A percentile compares a stretch with the other conserved stretches of the same genome.
phyloP scores from a whole-genome alignment of 1,284 basidiomycete genomes.

The Boletus semigastroideus region DNA sequence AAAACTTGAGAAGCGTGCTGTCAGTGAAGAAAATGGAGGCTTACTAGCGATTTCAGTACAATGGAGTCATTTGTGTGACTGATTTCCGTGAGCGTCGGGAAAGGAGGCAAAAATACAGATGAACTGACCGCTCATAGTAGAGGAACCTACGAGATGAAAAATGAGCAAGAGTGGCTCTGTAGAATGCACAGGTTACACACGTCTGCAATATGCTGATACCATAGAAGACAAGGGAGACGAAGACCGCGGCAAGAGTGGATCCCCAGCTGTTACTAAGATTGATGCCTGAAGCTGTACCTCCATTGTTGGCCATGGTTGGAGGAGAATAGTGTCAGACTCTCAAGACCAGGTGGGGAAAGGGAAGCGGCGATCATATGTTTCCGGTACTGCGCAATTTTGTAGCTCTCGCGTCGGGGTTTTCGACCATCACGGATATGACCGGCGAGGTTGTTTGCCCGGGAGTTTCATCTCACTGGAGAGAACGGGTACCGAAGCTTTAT shows the following conservation, averaged over 20 bases:
- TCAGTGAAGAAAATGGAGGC: background rate
- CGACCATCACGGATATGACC: constrained; percentile 13
- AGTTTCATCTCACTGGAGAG: background rate
- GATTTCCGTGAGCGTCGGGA: constrained; percentile 5
- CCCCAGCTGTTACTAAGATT: constrained; percentile 23
- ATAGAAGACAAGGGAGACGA: constrained; percentile 24
- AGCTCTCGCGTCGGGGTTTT: background rate
- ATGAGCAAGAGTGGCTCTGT: background rate
- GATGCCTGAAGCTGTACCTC: background rate
- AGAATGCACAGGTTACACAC: constrained; percentile 11
- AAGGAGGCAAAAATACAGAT: background rate
- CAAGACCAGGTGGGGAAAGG: background rate
- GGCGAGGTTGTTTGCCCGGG: background rate
- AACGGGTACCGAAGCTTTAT: background rate
- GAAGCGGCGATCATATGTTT: background rate
- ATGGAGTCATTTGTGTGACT: constrained; percentile 17
- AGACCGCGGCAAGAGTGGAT: constrained; percentile 24
- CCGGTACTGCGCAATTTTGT: constrained; percentile 8
- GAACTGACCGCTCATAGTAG: constrained; percentile 28
- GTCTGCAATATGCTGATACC: constrained; percentile 29
- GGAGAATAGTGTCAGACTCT: background rate
- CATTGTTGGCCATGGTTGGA: constrained; percentile 12
- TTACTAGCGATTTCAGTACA: constrained; percentile 19
- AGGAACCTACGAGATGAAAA: constrained; percentile 18
- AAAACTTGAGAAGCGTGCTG: background rate